These are phyloP conservation scores for Venturia effusa DNA, from an alignment of 2,329 filamentous ascomycete genomes.

Conservation along the genomic window DNA sequence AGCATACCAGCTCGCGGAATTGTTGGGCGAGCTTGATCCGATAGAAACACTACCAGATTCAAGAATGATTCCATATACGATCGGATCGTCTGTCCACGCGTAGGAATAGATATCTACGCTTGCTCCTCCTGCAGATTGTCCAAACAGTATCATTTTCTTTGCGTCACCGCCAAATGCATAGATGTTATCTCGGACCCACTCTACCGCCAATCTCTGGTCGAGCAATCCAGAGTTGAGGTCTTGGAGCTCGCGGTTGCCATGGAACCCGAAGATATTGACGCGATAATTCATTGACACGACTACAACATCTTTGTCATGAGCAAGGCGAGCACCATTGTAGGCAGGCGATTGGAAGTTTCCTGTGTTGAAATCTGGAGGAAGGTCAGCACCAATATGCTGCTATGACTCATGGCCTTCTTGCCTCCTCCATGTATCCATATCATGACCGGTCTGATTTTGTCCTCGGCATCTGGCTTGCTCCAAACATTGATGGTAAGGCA, in stretches of 20 bases:
- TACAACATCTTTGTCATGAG: constrained; percentile 20
- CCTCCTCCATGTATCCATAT: constrained; percentile 14
- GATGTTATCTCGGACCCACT: constrained; percentile 18
- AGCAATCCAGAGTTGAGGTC: constrained; percentile 16
- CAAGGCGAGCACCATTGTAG: constrained; percentile 21
- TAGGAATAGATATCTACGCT: constrained; percentile 15
- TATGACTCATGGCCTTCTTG: constrained; percentile 18
- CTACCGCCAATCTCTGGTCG: constrained; percentile 16
- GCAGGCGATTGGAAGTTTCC: constrained; percentile 1
- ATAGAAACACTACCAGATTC: constrained; percentile 9
- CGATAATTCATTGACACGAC: constrained; percentile 20
- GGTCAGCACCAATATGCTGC: too few species aligned
- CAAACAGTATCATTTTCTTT: constrained; percentile 16
- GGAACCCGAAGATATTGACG: constrained; percentile 14
- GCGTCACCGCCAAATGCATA: constrained; percentile 15
- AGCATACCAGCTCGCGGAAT: constrained; percentile 6
- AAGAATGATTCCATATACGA: constrained; percentile 12
- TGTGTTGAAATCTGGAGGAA: neutral
- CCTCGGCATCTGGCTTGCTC: constrained; percentile 10
- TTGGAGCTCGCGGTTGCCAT: constrained; percentile 7
- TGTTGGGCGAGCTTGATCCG: constrained; percentile 12
- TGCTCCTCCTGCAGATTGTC: constrained; percentile 18
- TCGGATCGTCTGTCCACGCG: constrained; percentile 13
- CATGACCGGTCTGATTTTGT: constrained; percentile 1
- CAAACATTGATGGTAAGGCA: constrained; percentile 11